Evolutionary conservation across 352 stramenopile genomes (phyloP).

Genomic region (Elongisporangium senticosum): DNA sequence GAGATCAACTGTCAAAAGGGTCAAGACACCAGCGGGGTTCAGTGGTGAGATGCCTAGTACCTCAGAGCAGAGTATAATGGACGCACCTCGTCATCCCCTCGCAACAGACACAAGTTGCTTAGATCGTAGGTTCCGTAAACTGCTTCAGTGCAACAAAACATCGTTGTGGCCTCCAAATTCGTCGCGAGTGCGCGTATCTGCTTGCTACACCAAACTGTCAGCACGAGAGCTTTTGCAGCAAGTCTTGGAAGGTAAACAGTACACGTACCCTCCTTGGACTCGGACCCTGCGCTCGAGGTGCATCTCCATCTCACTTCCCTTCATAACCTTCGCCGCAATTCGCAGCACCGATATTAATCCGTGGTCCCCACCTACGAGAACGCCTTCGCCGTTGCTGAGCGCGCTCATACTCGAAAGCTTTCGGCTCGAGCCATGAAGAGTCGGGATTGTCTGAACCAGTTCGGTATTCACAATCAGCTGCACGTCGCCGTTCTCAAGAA

Average conservation of each 20-base stretch:
- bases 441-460: conserved; percentile 57
- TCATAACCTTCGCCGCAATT: conserved; percentile 47
- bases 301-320: conserved; percentile 56
- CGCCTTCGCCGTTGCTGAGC: conserved; percentile 40
- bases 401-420: conserved; percentile 30
- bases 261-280: conserved; percentile 38
- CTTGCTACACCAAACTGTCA: conserved; percentile 18
- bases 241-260: neutral
- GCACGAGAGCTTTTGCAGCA: neutral
- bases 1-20: conserved; percentile 20
- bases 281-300: conserved; percentile 60
- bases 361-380: conserved; percentile 53
- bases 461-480: conserved; percentile 74
- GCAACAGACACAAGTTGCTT: conserved; percentile 61
- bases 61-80: neutral
- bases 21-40: neutral
- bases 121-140: conserved; percentile 67
- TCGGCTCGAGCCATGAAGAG: conserved; percentile 42
- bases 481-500: conserved; percentile 69
- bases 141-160: conserved; percentile 59
- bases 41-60: neutral
- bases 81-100: conserved; percentile 54
- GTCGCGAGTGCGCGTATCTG: conserved; percentile 36
- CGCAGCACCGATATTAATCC: conserved; percentile 58
- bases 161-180: conserved; percentile 37